These are phyloP conservation scores for Hamamelis virginiana DNA, from an alignment of 164 flowering plant species.

Conservation along the genomic window DNA sequence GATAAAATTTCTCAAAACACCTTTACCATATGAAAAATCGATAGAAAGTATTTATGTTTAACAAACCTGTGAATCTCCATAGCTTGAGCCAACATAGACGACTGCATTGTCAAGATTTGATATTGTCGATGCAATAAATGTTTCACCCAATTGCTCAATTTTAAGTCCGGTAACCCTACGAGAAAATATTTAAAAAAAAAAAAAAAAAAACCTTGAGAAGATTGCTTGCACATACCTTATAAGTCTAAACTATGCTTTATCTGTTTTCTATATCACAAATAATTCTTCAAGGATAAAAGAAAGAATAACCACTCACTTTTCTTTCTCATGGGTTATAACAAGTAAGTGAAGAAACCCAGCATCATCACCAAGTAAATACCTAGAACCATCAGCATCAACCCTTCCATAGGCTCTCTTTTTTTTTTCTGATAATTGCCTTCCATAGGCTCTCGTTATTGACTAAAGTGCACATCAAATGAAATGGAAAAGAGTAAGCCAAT, in stretches of 20 bases:
- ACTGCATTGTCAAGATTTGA: constrained; percentile 93
- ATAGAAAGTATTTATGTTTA: background rate
- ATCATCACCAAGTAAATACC: constrained; percentile 93
- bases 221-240: background rate
- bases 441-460: constrained; percentile 91
- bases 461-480: constrained; percentile 31
- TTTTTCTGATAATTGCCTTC: no score
- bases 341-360: constrained; percentile 91
- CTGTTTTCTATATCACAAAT: background rate
- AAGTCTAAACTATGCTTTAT: background rate
- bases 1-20: background rate
- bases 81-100: constrained; percentile 92
- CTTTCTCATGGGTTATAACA: constrained; percentile 92
- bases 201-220: background rate
- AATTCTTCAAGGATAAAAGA: background rate
- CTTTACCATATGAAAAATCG: background rate
- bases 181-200: constrained; percentile 5
- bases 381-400: constrained; percentile 97
- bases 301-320: constrained; percentile 57
- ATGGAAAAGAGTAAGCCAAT: background rate
- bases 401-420: constrained; percentile 97
- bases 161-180: constrained; percentile 93
- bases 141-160: constrained; percentile 92
- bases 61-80: constrained; percentile 96
- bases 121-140: constrained; percentile 91